Percentiles rank a stretch among this genome's conserved stretches.
Conservation (phyloP, 805 yeast species). For the Candida alai region DNA sequence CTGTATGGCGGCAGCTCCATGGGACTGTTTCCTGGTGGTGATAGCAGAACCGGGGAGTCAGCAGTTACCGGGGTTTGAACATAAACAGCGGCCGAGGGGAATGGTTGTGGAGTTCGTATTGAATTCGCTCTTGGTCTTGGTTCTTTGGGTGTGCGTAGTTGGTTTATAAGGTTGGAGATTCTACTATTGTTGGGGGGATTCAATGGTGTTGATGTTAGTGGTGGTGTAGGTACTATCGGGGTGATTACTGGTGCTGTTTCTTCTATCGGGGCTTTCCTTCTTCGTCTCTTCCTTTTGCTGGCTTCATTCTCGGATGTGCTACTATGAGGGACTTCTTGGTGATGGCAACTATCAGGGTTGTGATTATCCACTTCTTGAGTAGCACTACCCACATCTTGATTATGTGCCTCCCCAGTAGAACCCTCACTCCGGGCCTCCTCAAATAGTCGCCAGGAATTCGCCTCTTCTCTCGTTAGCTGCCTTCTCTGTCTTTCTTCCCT, state of each 20-base stretch:
- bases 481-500: constrained; percentile 28
- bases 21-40: constrained; percentile 11
- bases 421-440: constrained; percentile 23
- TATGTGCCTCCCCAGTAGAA: neutral
- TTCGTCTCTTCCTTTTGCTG: constrained; percentile 9
- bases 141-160: constrained; percentile 13
- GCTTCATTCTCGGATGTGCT: neutral
- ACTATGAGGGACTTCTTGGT: no score
- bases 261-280: constrained; percentile 10
- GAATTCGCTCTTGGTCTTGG: neutral
- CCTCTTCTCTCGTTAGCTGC: constrained; percentile 31
- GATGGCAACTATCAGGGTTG: no score
- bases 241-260: neutral
- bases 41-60: constrained; percentile 9
- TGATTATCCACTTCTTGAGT: neutral
- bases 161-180: constrained; percentile 20
- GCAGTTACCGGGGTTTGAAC: constrained; percentile 3
- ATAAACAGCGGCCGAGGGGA: no score
- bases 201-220: no score
- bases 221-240: neutral
- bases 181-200: no score
- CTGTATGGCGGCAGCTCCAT: constrained; percentile 9
- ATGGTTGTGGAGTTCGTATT: neutral
- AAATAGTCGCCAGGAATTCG: constrained; percentile 34
- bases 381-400: constrained; percentile 1